Evolutionary conservation across 2,329 filamentous ascomycete genomes (phyloP).

Genomic region (Aspergillus terreus): DNA sequence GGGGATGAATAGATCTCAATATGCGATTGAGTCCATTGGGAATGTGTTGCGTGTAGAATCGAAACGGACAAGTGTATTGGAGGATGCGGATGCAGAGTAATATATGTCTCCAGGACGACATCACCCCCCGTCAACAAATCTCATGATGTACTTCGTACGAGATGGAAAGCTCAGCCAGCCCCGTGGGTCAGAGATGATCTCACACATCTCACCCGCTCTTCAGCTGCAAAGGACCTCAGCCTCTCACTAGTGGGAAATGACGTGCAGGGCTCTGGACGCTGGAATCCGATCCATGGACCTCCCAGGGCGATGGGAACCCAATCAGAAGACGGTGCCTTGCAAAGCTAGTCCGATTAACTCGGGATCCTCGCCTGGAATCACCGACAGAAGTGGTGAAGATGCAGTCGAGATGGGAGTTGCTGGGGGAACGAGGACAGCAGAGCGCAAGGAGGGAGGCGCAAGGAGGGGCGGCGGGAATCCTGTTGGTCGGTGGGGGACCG

Average conservation of each 20-base stretch:
- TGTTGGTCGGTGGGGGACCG: neutral
- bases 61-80: neutral
- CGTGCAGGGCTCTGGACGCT: neutral
- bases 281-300: constrained; percentile 2
- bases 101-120: neutral
- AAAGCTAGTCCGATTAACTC: constrained; percentile 5
- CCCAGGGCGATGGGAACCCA: constrained; percentile 4
- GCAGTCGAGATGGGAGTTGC: constrained; percentile 17
- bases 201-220: neutral
- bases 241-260: constrained; percentile 3
- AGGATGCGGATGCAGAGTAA: neutral
- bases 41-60: neutral
- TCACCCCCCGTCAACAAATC: neutral
- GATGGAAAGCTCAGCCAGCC: neutral
- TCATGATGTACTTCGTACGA: too few species aligned
- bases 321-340: constrained; percentile 8
- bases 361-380: constrained; percentile 5
- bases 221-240: neutral
- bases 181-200: neutral
- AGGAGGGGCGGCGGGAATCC: neutral
- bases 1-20: neutral
- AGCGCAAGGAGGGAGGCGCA: neutral
- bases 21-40: neutral
- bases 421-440: constrained; percentile 12
- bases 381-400: neutral